Evolutionary conservation across 192 early-diverging fungal genomes (phyloP).

Genomic region (Coemansia sp.): DNA sequence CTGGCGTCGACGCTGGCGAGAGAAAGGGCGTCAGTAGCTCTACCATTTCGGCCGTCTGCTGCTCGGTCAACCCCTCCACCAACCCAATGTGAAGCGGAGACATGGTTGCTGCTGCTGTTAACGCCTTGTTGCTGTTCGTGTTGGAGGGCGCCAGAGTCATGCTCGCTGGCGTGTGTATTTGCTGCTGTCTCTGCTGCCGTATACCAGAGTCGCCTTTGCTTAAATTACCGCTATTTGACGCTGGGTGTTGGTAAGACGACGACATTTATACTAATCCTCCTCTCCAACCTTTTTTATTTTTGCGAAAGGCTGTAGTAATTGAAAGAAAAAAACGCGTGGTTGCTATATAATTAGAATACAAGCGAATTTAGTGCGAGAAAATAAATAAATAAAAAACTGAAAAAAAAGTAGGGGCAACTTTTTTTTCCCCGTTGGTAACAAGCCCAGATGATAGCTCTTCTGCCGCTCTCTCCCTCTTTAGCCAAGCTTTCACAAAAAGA

Average conservation of each 20-base stretch:
- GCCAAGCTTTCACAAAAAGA: no score
- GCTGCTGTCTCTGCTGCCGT: conserved; percentile 1
- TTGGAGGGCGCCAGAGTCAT: conserved; percentile 2
- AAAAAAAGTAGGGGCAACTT: no score
- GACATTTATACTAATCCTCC: neutral
- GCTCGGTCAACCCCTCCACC: conserved; percentile 35
- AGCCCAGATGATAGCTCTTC: no score
- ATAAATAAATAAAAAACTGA: no score
- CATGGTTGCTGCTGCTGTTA: conserved; percentile 14
- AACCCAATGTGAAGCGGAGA: conserved; percentile 22
- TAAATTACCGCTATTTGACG: neutral
- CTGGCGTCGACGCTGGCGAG: conserved; percentile 35
- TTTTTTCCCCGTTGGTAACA: no score
- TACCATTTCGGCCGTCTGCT: conserved; percentile 48
- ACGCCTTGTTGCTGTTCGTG: neutral
- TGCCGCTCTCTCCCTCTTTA: no score
- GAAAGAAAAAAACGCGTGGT: neutral
- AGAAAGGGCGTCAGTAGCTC: conserved; percentile 50
- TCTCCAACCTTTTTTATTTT: no score
- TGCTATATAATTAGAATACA: no score
- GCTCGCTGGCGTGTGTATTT: conserved; percentile 11
- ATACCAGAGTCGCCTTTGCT: neutral
- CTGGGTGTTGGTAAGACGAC: neutral
- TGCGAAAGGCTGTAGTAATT: neutral
- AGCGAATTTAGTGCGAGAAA: no score